Base-by-base conservation (phyloP, 1,284 basidiomycete genomes). In the Rhizoctonia solani region DNA sequence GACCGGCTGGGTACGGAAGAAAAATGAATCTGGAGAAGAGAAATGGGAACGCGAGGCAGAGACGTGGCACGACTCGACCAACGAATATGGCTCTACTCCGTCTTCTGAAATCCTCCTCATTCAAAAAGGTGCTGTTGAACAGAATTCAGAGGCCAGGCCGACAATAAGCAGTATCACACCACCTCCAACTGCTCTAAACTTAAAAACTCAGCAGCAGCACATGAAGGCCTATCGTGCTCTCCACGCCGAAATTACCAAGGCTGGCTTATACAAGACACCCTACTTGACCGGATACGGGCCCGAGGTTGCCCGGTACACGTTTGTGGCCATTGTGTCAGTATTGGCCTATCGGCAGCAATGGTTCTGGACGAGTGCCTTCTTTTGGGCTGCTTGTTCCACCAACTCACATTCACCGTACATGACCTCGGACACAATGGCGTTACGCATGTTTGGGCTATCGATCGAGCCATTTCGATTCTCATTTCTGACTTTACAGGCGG, bases 361-460 rank as follows among this genome's bases (percentile, higher is more conserved):
- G 85, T 82, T 83, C 79, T 82, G 89, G 46, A 76, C 81, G 53
- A 90, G 88, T 66, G 92, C 95, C 2, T 72, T 91, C 46, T 90
- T 84, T 72, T 98, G 5, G 97, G 96, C 14, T 79, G 94, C 41
- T 83, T 92, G 74, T 98, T 93, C 92, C 96, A 99, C 75, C 97
- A 99, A 77, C 81, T 98, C 69, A 89, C 92, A 29, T 97, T 99
- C 77, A 83, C 87, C 54, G 95, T 86, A 21, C 97, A 99, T 77
- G 97, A 99, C 78, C 86, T 97, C 9, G 97, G 95, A 2, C 96
- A 99, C 79, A 87, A 90, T 75, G 93, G 93, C 55, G 88, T 99
- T 69, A 96, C 94, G 0, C 94, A 96, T 70, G 80, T 90, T 74
- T 97, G 93, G 89, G 78, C 81, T 32, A 78, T 82, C 61, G 96